Conservation (phyloP, 139 green algal genomes). For the Chlamydomonas schloesseri region DNA sequence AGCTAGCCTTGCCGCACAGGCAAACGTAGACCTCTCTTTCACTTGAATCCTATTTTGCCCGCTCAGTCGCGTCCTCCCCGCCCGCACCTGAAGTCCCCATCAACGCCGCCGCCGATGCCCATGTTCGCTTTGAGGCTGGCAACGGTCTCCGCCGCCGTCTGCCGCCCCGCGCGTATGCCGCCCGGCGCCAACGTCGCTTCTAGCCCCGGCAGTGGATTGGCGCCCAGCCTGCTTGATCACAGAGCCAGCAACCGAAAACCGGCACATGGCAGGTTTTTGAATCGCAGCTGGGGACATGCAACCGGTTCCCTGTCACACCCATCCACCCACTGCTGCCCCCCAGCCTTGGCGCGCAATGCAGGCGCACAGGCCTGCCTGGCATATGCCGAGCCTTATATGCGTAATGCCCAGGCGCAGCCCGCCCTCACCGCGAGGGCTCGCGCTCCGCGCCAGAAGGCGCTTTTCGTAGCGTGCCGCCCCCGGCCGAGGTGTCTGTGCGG, state of each 20-base stretch:
- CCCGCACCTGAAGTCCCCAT: conserved; percentile 21
- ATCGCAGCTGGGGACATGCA: too few relatives aligned
- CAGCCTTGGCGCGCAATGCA: too few relatives aligned
- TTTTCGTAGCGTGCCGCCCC: not conserved
- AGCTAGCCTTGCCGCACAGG: too few relatives aligned
- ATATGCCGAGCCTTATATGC: too few relatives aligned
- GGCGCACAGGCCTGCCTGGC: too few relatives aligned
- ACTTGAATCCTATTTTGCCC: too few relatives aligned
- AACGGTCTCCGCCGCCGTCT: conserved; percentile 48
- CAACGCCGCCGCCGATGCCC: not conserved
- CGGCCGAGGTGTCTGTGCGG: not conserved
- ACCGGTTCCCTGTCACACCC: too few relatives aligned
- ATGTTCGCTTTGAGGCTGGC: conserved; percentile 37
- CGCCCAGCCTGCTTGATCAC: not conserved
- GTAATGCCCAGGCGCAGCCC: too few relatives aligned
- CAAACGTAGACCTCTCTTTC: too few relatives aligned
- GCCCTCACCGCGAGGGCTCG: conserved; percentile 19
- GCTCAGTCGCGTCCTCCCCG: not conserved
- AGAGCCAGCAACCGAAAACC: too few relatives aligned
- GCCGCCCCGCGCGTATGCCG: not conserved
- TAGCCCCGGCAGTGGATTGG: not conserved
- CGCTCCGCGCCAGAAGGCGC: not conserved
- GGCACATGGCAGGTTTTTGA: too few relatives aligned
- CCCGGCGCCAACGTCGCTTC: not conserved
- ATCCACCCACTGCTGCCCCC: too few relatives aligned